Evolutionary conservation across 306 rosid genomes (phyloP).

Genomic region (Fragaria vesca): DNA sequence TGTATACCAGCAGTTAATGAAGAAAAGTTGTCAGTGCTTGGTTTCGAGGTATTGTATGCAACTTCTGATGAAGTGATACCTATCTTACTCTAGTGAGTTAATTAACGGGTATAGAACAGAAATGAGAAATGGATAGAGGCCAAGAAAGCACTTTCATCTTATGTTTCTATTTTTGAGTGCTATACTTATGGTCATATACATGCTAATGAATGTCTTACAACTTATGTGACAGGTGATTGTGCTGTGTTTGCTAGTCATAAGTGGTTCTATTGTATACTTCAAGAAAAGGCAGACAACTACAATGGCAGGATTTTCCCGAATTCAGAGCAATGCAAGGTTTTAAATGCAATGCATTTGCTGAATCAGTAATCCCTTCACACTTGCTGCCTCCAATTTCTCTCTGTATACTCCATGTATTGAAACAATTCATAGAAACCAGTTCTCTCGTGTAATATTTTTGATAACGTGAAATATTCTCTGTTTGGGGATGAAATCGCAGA

Average conservation of each 20-base stretch:
- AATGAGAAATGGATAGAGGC: neutral
- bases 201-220: constrained; percentile 10
- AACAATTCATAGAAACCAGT: neutral
- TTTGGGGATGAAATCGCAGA: neutral
- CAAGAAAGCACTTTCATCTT: neutral
- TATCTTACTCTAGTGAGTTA: neutral
- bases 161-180: constrained; percentile 20
- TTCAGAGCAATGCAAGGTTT: constrained; percentile 59
- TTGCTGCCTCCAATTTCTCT: neutral
- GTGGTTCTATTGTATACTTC: constrained; percentile 60
- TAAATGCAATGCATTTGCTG: constrained; percentile 22
- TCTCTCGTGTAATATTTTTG: neutral
- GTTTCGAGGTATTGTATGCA: constrained; percentile 63
- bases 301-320: constrained; percentile 55
- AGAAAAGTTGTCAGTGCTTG: constrained; percentile 70
- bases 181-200: neutral
- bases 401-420: neutral
- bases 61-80: neutral
- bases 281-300: constrained; percentile 53
- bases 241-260: constrained; percentile 49
- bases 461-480: neutral
- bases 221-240: constrained; percentile 50
- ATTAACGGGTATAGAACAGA: neutral
- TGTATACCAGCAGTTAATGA: constrained; percentile 70
- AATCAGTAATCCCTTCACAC: neutral